Base-by-base conservation (phyloP, 2,329 filamentous ascomycete species). In the Pyrenophora teres region DNA sequence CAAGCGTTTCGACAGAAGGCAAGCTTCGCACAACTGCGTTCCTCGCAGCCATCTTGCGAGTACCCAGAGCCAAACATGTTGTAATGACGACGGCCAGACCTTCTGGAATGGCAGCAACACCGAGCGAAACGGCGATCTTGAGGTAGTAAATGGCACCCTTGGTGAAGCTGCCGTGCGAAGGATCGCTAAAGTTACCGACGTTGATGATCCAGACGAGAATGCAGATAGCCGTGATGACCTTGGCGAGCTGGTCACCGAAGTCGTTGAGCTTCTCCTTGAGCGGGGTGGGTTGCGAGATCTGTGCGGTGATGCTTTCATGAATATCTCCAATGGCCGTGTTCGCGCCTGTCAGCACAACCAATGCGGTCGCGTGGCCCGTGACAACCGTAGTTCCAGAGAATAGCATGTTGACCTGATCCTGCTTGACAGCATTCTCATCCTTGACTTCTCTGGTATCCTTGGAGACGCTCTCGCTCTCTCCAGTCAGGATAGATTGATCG, bases 81-180 rank as follows among this genome's bases (percentile, higher is more conserved):
- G 94, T 99, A 64, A 99, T 99, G 62, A 99, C 95, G 46, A 97
- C 94, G 27, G 94, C 94, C 39, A 99, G 83, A 74, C 95, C 94
- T 78, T 99, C 94, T 0, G 94, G 94, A 69, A 99, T 99, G 61
- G 95, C 94, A 40, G 94, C 94, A 36, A 99, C 94, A 76, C 94
- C 95, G 32, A 99, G 88, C 42, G 94, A 99, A 36, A 99, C 95
- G 36, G 94, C 94, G 71, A 99, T 99, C 82, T 99, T 99, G 67
- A 99, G 85, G 76, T 99, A 99, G 82, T 99, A 99, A 69, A 99
- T 97, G 53, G 94, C 94, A 54, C 94, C 94, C 80, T 97, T 99
- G 59, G 90, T 84, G 87, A 92, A 97, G 75, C 86, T 89, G 66
- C 94, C 94, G 66, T 97, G 93, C 60, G 89, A 88, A 23, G 92